Base-by-base conservation (phyloP, 306 rosid species). In the Dryas drummondii region DNA sequence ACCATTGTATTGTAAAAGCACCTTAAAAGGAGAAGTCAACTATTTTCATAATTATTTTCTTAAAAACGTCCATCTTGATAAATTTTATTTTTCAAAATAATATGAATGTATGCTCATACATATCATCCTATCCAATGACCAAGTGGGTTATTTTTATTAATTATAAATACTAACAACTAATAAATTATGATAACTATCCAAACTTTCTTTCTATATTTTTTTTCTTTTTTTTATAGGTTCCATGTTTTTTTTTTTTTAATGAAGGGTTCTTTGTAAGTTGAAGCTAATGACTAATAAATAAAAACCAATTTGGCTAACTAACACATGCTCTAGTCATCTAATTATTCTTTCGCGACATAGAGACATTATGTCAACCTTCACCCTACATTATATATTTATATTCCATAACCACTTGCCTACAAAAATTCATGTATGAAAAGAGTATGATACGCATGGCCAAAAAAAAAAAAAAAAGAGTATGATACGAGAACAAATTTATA, bases 291-390 rank as follows among this genome's bases (percentile, higher is more conserved):
- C 66, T 45, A 61, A 15, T 69, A 63, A 78, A 78, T 56, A 64
- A 19, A 37, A 71, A 61, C 61, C 60, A 67, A 78, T 41, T 54
- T 65, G 68, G 37, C 55, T 72, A 78, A 72, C 57, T 2, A 57
- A 73, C 82, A 72, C 70, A 66, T 73, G 82, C 55, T 49, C 9
- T 58, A 11, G 62, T 47, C n/a, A 41, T 49, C 55, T 17, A 73
- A 79, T 73, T 56, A 19, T 17, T 19, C 55, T 49, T 22, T 13
- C 3, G 55, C 49, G 57, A 70, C 76, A n/a, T 50, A 40, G 12
- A 19, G 52, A 79, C 74, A 79, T 52, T 48, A 57, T 66, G 78
- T 73, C 82, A 48, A 49, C 62, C 51, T 58, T 40, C 12, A 47
- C 9, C 44, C 42, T 3, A 15, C 5, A 12, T n/a, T 13, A 32